phyloP scores from a whole-genome alignment of 129 eudicot species.

The Flaveria brownii region DNA sequence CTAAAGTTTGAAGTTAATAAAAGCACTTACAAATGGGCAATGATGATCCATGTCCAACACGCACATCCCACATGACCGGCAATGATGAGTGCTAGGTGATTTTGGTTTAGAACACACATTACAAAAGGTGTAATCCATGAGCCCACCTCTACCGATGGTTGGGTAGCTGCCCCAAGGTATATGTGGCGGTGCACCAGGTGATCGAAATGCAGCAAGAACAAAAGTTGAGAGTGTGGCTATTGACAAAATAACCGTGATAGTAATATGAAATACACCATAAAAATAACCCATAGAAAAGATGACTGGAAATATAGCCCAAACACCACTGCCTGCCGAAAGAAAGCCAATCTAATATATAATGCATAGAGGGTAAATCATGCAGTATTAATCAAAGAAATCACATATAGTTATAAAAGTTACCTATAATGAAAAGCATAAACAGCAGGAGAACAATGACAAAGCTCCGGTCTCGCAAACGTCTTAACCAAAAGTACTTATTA shows the following conservation, averaged over 20 bases:
- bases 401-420: conserved; percentile 36
- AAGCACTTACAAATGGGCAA: conserved; percentile 91
- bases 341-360: conserved; percentile 7
- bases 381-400: not conserved
- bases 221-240: conserved; percentile 59
- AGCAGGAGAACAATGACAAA: conserved; percentile 62
- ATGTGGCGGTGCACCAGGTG: conserved; percentile 75
- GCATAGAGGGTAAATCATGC: not conserved
- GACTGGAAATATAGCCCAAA: conserved; percentile 84
- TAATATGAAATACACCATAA: conserved; percentile 50
- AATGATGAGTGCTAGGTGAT: conserved; percentile 82
- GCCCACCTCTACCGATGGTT: conserved; percentile 73
- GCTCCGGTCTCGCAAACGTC: conserved; percentile 79
- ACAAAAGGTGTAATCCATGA: conserved; percentile 71
- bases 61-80: conserved; percentile 90
- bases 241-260: conserved; percentile 49
- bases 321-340: conserved; percentile 66
- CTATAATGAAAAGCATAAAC: conserved; percentile 75
- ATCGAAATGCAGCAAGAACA: conserved; percentile 63
- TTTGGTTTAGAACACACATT: conserved; percentile 78
- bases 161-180: conserved; percentile 93
- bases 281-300: conserved; percentile 59
- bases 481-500: conserved; percentile 60
- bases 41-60: conserved; percentile 98
- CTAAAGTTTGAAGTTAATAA: not conserved